Conservation (phyloP, 768 basidiomycete genomes). For the Psilocybe azurescens region DNA sequence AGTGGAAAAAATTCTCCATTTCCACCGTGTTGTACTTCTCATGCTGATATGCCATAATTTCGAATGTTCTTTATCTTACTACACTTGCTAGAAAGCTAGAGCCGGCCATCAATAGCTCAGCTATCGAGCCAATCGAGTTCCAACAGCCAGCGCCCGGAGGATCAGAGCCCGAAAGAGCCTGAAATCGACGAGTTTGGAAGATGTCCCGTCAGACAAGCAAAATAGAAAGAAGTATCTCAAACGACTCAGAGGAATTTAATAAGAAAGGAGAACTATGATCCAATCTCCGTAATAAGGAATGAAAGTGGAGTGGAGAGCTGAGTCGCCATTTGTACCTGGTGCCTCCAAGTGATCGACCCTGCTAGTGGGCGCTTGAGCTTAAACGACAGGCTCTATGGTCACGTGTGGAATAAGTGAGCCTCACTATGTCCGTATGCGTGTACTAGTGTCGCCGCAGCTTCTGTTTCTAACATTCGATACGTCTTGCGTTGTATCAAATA, state of each 20-base stretch:
- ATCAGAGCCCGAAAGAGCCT: too few species aligned
- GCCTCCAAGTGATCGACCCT: too few species aligned
- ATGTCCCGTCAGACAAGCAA: not conserved
- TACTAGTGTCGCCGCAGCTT: too few species aligned
- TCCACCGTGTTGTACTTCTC: slow-evolving; percentile 4
- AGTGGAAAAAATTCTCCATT: slow-evolving; percentile 1
- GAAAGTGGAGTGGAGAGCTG: too few species aligned
- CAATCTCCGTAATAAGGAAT: too few species aligned
- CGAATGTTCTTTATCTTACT: slow-evolving; percentile 6
- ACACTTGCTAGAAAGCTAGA: not conserved
- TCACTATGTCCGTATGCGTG: too few species aligned
- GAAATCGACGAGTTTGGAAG: not conserved
- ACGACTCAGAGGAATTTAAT: not conserved
- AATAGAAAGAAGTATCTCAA: not conserved
- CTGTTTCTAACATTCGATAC: too few species aligned
- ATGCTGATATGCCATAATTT: slow-evolving; percentile 7
- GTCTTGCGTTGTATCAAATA: too few species aligned
- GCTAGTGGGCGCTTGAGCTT: too few species aligned
- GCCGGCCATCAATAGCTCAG: not conserved
- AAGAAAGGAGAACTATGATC: not conserved
- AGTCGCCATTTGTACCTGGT: too few species aligned
- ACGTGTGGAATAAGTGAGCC: too few species aligned
- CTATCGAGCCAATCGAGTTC: not conserved
- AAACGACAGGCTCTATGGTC: too few species aligned
- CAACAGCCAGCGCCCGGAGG: not conserved